Evolutionary conservation across 108 stramenopile genomes (phyloP), one percentile per base, ranked within the genome.

Genomic region (Bacterosira constricta): DNA sequence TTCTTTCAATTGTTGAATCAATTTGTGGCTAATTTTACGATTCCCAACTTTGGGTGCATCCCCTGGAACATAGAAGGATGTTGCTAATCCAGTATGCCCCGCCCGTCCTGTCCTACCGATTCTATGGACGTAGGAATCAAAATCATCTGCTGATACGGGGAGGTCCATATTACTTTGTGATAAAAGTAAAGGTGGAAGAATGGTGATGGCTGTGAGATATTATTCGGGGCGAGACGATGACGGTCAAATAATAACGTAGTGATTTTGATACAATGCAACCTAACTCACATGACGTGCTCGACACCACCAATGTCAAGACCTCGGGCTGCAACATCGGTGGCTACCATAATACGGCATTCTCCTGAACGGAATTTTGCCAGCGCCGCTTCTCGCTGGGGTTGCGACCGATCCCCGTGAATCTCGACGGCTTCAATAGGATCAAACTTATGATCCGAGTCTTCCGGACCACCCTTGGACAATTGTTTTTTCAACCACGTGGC

Each of bases 321-420:
- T 39, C 96, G 84, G 27, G 91, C 88, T 35, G 96, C 96, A 13
- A 98, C 94, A 81, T 98, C 98, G 4, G 98, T 98, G 44, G 86
- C 86, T 26, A 98, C 91, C 47, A 98, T 85, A 39, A 96, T 79
- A 9, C 80, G 83, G 5, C 71, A 75, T 10, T 30, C 36, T 13
- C 81, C 85, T 25, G 25, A 76, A 66, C 82, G 86, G 77, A 91
- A 90, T 18, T 53, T 27, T 26, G 29, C 31, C n/a, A 91, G 77
- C 15, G 90, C 69, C 10, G 73, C 67, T 62, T 90, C 88, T 13
- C 91, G 66, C 79, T 93, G 87, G 21, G 75, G 38, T 82, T 91
- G 92, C 18, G 85, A 76, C 39, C 85, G 76, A 80, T 93, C 90
- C 0, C 92, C 92, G 66, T 92, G 91, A 63, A 92, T 92, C 49